phyloP scores from a whole-genome alignment of 2,329 filamentous ascomycete species.

The Knufia fluminis region DNA sequence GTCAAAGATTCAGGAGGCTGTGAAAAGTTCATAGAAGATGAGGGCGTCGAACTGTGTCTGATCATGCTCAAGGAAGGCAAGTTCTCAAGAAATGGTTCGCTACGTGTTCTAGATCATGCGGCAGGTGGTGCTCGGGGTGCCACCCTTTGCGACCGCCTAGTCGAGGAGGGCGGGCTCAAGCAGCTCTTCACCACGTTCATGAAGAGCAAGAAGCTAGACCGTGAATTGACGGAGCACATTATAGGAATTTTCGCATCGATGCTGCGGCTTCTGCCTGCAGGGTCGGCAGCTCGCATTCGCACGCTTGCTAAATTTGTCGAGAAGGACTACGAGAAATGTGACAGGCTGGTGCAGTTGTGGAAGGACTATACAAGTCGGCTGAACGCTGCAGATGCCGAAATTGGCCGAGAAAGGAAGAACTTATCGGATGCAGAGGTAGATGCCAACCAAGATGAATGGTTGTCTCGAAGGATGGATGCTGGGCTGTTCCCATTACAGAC shows the following conservation, averaged over 20 bases:
- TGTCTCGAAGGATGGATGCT: conserved; percentile 67
- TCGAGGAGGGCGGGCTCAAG: conserved; percentile 79
- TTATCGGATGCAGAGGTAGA: conserved; percentile 52
- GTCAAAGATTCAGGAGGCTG: conserved; percentile 70
- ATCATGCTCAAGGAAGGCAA: conserved; percentile 90
- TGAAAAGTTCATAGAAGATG: conserved; percentile 71
- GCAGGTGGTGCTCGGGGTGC: conserved; percentile 49
- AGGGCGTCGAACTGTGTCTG: conserved; percentile 82
- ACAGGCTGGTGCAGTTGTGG: conserved; percentile 61
- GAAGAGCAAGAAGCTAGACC: conserved; percentile 42
- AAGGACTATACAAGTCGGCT: conserved; percentile 60
- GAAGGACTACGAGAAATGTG: conserved; percentile 79
- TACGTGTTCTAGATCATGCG: conserved; percentile 79
- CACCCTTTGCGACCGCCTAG: conserved; percentile 62
- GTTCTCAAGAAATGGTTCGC: conserved; percentile 64
- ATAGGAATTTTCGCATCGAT: conserved; percentile 77
- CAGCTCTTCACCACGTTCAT: conserved; percentile 61
- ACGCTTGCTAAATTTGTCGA: conserved; percentile 91
- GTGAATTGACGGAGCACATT: conserved; percentile 63
- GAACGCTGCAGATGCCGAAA: conserved; percentile 50
- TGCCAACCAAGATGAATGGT: conserved; percentile 58
- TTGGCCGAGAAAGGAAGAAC: conserved; percentile 51
- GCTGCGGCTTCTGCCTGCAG: conserved; percentile 66
- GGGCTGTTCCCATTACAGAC: conserved; percentile 76
- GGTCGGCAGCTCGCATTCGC: conserved; percentile 70